Conservation (phyloP, 2,329 filamentous ascomycete species). For the Beauveria sp. region DNA sequence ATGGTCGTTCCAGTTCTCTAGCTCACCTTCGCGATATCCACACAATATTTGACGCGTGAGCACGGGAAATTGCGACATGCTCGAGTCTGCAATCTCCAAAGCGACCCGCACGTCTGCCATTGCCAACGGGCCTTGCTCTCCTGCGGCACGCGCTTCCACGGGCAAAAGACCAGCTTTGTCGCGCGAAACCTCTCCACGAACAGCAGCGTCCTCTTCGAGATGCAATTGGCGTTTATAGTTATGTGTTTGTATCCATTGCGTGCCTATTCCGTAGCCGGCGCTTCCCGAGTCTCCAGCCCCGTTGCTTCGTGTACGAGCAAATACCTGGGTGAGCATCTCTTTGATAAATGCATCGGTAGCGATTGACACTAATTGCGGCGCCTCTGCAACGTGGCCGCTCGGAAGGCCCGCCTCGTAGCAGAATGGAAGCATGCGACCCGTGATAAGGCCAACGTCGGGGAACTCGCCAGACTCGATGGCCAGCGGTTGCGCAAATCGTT, state of each 20-base stretch:
- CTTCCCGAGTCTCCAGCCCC: conserved; percentile 54
- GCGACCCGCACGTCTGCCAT: conserved; percentile 74
- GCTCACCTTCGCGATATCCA: conserved; percentile 66
- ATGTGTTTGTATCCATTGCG: conserved; percentile 68
- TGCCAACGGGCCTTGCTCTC: conserved; percentile 62
- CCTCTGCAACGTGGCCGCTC: conserved; percentile 51
- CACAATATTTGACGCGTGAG: conserved; percentile 63
- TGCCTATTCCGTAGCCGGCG: conserved; percentile 56
- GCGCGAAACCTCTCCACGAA: conserved; percentile 64
- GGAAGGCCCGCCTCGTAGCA: conserved; percentile 59
- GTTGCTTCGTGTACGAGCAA: conserved; percentile 57
- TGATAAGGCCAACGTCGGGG: conserved; percentile 55
- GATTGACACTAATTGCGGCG: conserved; percentile 55
- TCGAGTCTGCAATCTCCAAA: conserved; percentile 66
- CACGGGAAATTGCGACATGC: conserved; percentile 70
- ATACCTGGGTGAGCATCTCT: conserved; percentile 54
- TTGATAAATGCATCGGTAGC: conserved; percentile 62
- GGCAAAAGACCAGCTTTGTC: conserved; percentile 74
- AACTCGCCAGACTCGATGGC: conserved; percentile 63
- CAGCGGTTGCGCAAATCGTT: conserved; percentile 55
- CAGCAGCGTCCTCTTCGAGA: conserved; percentile 64
- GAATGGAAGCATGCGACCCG: conserved; percentile 58
- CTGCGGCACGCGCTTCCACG: conserved; percentile 69
- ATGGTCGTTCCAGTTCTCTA: conserved; percentile 59
- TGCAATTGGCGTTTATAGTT: conserved; percentile 69